Conservation (phyloP, 169 alveolate genomes). For the Plasmodium cynomolgi region DNA sequence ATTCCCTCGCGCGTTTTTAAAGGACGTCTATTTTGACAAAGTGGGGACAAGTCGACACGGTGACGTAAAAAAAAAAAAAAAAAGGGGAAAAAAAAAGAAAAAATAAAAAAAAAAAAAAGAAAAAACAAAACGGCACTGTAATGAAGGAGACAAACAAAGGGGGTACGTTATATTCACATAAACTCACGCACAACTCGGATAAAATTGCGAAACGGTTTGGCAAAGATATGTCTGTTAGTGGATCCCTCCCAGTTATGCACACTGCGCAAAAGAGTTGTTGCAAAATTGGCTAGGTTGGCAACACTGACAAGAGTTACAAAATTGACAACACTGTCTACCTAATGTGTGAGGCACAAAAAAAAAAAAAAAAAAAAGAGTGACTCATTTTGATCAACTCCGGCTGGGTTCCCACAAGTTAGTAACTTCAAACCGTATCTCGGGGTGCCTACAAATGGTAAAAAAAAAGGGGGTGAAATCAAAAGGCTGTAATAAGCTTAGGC, state of each 20-base stretch:
- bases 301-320: background rate
- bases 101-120: background rate
- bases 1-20: background rate
- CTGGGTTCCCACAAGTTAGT: slow-evolving; percentile 40
- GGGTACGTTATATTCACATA: background rate
- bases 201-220: background rate
- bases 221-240: background rate
- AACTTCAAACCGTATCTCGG: slow-evolving; percentile 23
- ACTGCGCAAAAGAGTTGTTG: background rate
- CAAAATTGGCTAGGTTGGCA: background rate
- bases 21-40: background rate
- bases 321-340: background rate
- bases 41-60: background rate
- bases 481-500: background rate
- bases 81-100: background rate
- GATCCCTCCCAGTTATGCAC: background rate
- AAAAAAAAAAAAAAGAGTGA: background rate
- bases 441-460: slow-evolving; percentile 18
- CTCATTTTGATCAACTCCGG: background rate
- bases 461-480: background rate
- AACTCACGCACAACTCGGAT: background rate
- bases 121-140: background rate
- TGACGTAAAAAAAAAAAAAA: background rate
- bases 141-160: background rate
- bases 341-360: background rate